A percentile compares a stretch with the other conserved stretches of the same genome.
Conservation (phyloP, 176 grass and related monocot genomes). For the Avena insularis region DNA sequence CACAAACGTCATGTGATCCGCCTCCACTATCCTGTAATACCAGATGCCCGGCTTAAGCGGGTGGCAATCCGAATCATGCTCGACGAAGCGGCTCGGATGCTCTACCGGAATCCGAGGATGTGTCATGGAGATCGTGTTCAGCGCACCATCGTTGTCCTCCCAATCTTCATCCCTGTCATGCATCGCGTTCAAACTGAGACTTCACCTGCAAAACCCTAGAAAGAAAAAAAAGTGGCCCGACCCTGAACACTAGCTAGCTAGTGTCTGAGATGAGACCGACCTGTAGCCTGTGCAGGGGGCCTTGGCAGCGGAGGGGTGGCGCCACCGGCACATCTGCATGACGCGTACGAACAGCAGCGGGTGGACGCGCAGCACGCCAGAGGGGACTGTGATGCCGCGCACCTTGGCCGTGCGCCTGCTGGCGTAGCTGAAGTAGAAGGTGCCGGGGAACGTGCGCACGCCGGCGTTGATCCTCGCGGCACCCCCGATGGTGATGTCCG, state of each 20-base stretch:
- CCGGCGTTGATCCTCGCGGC: conserved; percentile 54
- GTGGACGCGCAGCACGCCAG: conserved; percentile 55
- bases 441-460: conserved; percentile 57
- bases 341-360: conserved; percentile 64
- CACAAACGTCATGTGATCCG: conserved; percentile 83
- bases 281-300: conserved; percentile 69
- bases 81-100: conserved; percentile 58
- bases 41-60: conserved; percentile 66
- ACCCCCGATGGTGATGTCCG: conserved; percentile 73
- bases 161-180: conserved; percentile 71
- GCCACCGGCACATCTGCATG: conserved; percentile 74
- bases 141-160: conserved; percentile 87
- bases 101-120: conserved; percentile 74
- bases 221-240: not conserved
- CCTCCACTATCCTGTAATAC: conserved; percentile 76
- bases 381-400: conserved; percentile 50
- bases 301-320: conserved; percentile 34
- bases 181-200: not conserved
- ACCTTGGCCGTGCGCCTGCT: conserved; percentile 53
- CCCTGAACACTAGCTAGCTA: too few relatives aligned
- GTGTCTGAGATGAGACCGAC: conserved; percentile 26
- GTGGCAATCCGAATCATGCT: conserved; percentile 47
- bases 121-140: conserved; percentile 89
- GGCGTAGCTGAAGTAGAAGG: conserved; percentile 87
- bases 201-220: not conserved